Base-by-base conservation (phyloP, 805 yeast genomes). In the Kluyveromyces lactis region DNA sequence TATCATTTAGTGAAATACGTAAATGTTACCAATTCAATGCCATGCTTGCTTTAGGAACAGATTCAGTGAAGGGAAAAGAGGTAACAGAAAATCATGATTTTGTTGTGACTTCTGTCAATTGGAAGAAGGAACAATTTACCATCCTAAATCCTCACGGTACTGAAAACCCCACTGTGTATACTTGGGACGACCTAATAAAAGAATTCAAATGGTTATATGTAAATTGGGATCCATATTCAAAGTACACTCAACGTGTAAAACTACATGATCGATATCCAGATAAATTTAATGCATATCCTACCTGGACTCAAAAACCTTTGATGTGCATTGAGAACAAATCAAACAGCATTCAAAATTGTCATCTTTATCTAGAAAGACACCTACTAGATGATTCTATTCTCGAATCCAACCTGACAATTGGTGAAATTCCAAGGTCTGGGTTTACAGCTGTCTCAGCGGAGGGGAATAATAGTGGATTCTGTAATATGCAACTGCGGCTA, bases 41-140 rank as follows among this genome's bases (percentile, higher is more conserved):
- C 3, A 46, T 79, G 23, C 34, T 85, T 11, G 84, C 89, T 1
- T 40, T 83, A 1, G 95, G 95, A 1, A 81, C 94, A 0, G 83
- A 79, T 2, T 51, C 53, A 8, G 51, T 66, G 11, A 33, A 52
- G 6, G 31, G 33, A 17, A 27, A 21, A 9, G 69, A 38, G 51
- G 46, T 2, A 15, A 33, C 24, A 24, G 28, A 26, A 5, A n/a
- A 8, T 24, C 37, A 34, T 24, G 37, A 34, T 24, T 34, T 24
- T 24, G 37, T 34, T 7, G 27, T 39, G 12, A 10, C n/a, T 2
- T 13, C 16, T 17, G 16, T 26, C 18, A 33, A 33, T 5, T 71
- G 72, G 73, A 30, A 35, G 23, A 33, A 45, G 24, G 45, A 39
- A 26, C 8, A 35, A 23, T 41, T 40, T 5, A 17, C 33, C 3